These are phyloP conservation scores for Petunia hybrid DNA, from an alignment of 305 asterid species.

Conservation along the genomic window DNA sequence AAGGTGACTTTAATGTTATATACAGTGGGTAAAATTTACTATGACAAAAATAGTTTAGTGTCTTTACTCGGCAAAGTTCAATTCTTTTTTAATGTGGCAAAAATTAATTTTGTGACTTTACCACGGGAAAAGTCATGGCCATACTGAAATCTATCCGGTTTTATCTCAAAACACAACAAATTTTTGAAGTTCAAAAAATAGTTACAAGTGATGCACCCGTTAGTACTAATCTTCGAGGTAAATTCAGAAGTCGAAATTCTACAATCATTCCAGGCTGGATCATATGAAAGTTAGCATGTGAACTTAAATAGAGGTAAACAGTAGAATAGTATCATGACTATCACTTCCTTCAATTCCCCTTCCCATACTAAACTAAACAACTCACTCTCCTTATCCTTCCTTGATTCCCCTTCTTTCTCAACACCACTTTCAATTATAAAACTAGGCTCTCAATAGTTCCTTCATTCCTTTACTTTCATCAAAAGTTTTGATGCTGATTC, in stretches of 20 bases:
- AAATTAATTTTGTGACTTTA: too few relatives aligned
- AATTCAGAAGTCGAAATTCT: background rate
- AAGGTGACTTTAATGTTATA: too few relatives aligned
- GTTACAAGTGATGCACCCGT: background rate
- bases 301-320: slow-evolving; percentile 6
- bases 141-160: too few relatives aligned
- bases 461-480: background rate
- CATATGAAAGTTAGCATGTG: slow-evolving; percentile 22
- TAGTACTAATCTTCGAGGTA: background rate
- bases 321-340: background rate
- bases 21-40: too few relatives aligned
- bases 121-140: too few relatives aligned
- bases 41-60: too few relatives aligned
- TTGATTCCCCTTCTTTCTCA: background rate
- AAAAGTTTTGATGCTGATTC: slow-evolving; percentile 46
- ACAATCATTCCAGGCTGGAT: slow-evolving; percentile 21
- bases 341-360: background rate
- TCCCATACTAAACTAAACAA: slow-evolving; percentile 11
- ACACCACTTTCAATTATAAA: background rate
- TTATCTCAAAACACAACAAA: background rate
- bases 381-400: background rate
- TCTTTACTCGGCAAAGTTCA: too few relatives aligned
- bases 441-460: background rate
- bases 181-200: background rate
- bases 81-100: too few relatives aligned